Evolutionary conservation across 2,329 filamentous ascomycete species (phyloP), one percentile per base, ranked within the genome.

Genomic region (Fusarium acutatum): DNA sequence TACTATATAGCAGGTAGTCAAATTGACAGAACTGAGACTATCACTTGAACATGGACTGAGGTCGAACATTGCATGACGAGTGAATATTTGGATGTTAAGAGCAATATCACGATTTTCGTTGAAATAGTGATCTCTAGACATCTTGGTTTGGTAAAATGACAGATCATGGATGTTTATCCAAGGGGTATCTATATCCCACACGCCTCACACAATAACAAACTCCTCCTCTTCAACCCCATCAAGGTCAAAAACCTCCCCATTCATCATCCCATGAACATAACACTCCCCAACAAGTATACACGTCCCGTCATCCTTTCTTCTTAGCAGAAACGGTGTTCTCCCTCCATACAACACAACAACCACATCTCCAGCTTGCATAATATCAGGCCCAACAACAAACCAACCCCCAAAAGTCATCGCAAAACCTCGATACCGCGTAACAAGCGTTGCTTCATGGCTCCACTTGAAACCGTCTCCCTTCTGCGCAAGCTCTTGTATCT

Each of bases 201-300:
- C 22, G 56, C 24, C 26, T 75, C 62, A 81, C 20, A 73, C 26
- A 64, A 82, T 78, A 4, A 74, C 61, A 75, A 82, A 82, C 47
- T 76, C 75, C 49, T 82, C 79, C 26, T 81, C 75, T 10, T 71
- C 47, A 3, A 69, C n/a, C 15, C 67, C 73, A 11, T 76, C 69
- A 12, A 67, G 60, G 20, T 70, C 60, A 63, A 81, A 68, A 7
- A 73, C 78, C 67, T 83, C 81, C 3, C 81, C 81, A 37, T 79
- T 71, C 82, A 83, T 83, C 54, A 83, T 60, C 4, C 82, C 81
- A 62, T 82, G 80, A 6, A 81, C 78, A 64, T 83, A 83, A 40
- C 81, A 83, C 66, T 83, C 81, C 3, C 81, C 81, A 18, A 83
- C 61, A 26, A 83, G 59, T 20, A 60, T 64, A 79, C 80, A 82